phyloP scores from a whole-genome alignment of 441 rosid genomes.

The Lepidium campestre region DNA sequence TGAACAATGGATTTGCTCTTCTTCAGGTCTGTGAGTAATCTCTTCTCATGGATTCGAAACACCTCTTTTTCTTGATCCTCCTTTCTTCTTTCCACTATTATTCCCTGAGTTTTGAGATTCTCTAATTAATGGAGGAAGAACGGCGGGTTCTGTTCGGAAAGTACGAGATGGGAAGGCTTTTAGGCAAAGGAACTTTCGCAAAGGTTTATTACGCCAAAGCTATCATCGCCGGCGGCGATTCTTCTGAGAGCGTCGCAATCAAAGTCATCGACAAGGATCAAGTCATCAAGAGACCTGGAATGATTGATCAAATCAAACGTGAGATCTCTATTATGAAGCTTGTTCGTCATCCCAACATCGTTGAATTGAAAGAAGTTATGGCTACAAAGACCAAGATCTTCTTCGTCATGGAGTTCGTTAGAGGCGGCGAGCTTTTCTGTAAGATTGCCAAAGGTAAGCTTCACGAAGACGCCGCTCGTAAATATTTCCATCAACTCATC shows the following conservation, averaged over 20 bases:
- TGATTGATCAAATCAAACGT: slow-evolving; percentile 84
- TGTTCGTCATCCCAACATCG: slow-evolving; percentile 75
- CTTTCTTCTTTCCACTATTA: neutral
- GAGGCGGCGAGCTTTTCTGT: slow-evolving; percentile 79
- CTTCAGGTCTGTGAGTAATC: too few species aligned
- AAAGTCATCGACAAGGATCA: slow-evolving; percentile 62
- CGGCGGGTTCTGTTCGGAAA: slow-evolving; percentile 50
- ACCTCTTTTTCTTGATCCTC: neutral
- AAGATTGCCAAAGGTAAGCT: slow-evolving; percentile 60
- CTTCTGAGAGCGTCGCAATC: slow-evolving; percentile 53
- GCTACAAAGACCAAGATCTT: slow-evolving; percentile 70
- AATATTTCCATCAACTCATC: slow-evolving; percentile 71
- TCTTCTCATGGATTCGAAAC: too few species aligned
- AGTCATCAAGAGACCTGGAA: slow-evolving; percentile 43
- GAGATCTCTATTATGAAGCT: slow-evolving; percentile 68
- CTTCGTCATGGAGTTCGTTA: slow-evolving; percentile 71
- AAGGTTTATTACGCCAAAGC: slow-evolving; percentile 63
- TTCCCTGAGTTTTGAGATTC: neutral
- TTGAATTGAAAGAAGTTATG: slow-evolving; percentile 64
- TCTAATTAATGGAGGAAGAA: slow-evolving; percentile 32
- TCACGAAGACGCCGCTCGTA: slow-evolving; percentile 58
- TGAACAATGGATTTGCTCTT: too few species aligned
- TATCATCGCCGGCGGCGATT: slow-evolving; percentile 31
- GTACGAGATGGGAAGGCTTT: slow-evolving; percentile 67
- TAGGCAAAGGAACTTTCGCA: slow-evolving; percentile 81